Conservation (phyloP, 345 rosid species). For the Pugionium dolabratum region DNA sequence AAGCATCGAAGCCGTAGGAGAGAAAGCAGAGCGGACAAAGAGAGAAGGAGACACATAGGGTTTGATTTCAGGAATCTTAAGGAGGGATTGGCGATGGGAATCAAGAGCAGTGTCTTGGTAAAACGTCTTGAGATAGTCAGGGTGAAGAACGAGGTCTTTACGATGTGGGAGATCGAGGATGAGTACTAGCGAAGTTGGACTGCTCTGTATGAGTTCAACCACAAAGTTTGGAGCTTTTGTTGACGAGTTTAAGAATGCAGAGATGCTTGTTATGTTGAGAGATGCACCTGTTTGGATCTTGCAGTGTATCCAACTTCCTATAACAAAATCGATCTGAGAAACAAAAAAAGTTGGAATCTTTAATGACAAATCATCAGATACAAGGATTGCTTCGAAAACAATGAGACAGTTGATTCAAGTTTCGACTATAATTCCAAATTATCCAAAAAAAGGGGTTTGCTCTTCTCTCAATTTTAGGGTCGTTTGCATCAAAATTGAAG, state of each 20-base stretch:
- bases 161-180: slow-evolving; percentile 82
- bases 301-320: slow-evolving; percentile 85
- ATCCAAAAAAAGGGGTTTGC: not conserved
- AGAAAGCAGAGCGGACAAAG: slow-evolving; percentile 62
- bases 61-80: slow-evolving; percentile 53
- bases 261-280: slow-evolving; percentile 76
- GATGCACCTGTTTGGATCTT: slow-evolving; percentile 72
- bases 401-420: too few relatives aligned
- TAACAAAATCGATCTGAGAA: slow-evolving; percentile 71
- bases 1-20: slow-evolving; percentile 64
- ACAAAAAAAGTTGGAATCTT: not conserved
- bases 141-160: slow-evolving; percentile 63
- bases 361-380: too few relatives aligned
- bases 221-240: slow-evolving; percentile 82
- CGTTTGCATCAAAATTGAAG: not conserved
- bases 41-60: slow-evolving; percentile 68
- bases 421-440: not conserved
- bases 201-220: slow-evolving; percentile 69
- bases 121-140: slow-evolving; percentile 66
- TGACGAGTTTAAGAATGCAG: slow-evolving; percentile 61
- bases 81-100: slow-evolving; percentile 55
- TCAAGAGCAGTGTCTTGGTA: slow-evolving; percentile 70
- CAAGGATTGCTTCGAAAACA: too few relatives aligned
- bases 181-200: slow-evolving; percentile 62
- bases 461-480: not conserved